Evolutionary conservation across 345 rosid species (phyloP), one percentile per base, ranked within the genome.

Genomic region (Rhodamnia argentea): DNA sequence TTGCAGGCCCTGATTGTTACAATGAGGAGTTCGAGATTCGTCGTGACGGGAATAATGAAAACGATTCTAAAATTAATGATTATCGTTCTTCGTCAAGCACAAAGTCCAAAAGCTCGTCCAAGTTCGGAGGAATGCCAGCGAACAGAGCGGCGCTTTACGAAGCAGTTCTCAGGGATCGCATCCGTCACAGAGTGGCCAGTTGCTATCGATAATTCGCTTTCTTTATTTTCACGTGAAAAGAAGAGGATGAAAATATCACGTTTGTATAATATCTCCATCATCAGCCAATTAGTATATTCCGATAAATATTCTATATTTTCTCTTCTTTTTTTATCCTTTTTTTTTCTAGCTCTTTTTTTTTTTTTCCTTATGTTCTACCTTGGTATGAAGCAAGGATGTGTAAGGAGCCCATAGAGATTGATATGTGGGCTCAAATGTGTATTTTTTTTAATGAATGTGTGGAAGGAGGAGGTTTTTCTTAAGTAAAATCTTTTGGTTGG

Each of bases 111-210:
- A 14, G 84, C 70, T 85, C 87, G 76, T 64, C 24, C 78, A 32
- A 32, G 78, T 64, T 64, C 81, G 52, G n/a, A 58, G 91, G 87
- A 89, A 91, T 93, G 91, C 94, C 95, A 9, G 93, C 87, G 11
- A 93, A 94, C 70, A 90, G 95, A 87, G 84, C 85, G 40, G 96
- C 92, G 59, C 93, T 93, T 20, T 94, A 94, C 90, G 89, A 89
- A 83, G 94, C 93, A 51, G 90, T 93, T 75, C 90, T 93, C 5
- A 90, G 93, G 18, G 96, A 94, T 88, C 95, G 95, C 58, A 85
- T 50, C 84, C 81, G 88, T 86, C 93, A 90, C 15, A 91, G 93
- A 83, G 81, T 90, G 83, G 87, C 90, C 58, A 91, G 86, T 76
- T 89, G 91, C 12, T 87, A 22, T 47, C 87, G 84, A 88, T 76